Base-by-base conservation (phyloP, 305 asterid species). In the Euphrasia arctica region DNA sequence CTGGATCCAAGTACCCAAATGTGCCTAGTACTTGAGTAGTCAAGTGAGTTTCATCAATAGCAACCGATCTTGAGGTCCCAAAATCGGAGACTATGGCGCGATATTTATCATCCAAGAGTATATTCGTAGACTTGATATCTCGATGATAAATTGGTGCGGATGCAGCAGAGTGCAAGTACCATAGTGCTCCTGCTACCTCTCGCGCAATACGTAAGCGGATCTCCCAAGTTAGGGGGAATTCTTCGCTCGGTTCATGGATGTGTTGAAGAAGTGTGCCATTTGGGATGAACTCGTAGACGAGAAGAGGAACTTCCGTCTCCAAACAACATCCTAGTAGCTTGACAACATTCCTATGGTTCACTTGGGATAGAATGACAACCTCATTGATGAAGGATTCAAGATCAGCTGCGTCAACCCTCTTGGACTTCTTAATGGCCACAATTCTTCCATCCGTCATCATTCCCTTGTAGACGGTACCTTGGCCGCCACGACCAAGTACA, bases 361-460 rank as follows among this genome's bases (percentile, higher is more conserved):
- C 10, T 14, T 18, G 72, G 10, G 79, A 72, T 29, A 78, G 68
- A 27, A 48, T 9, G 58, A 70, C 45, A 13, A 80, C 39, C 49
- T 75, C 60, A 1, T 9, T 50, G 31, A 69, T 63, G 70, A 70
- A 73, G 12, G 18, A 50, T 55, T 52, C 63, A 9, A 60, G 34
- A 11, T 58, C 54, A 58, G 25, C 2, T 9, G 12, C 47, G 27
- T 64, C 75, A n/a, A 58, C 25, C 8, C 8, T 18, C 39, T 50
- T 56, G n/a, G 81, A 75, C 67, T 73, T 81, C 74, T 81, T 78
- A 56, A 78, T 73, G 0, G 86, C 86, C 2, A 78, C 79, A 9
- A 78, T 67, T 61, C 65, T 68, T 54, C 81, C 83, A 43, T 71
- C 77, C 0, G 62, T 29, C 31, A 79, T 11, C 79, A 75, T 79